A percentile compares a stretch with the other conserved stretches of the same genome.
Conservation (phyloP, 176 grass and related monocot species). For the Phoenix dactylifera region DNA sequence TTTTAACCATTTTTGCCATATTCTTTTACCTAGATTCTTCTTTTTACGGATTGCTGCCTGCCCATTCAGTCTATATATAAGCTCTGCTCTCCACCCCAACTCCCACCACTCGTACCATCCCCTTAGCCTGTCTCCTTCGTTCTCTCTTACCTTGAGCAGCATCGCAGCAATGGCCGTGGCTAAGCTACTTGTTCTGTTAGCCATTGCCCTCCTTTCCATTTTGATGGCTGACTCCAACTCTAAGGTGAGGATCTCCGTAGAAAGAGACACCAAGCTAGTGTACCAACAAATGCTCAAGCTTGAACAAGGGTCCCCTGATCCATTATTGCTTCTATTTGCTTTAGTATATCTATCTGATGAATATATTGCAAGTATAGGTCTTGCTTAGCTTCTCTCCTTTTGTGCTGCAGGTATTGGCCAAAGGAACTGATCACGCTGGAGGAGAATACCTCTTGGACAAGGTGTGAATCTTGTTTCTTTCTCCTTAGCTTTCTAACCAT, state of each 20-base stretch:
- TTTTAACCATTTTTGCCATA: too few relatives aligned
- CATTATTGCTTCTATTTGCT: too few relatives aligned
- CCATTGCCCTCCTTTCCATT: constrained; percentile 15
- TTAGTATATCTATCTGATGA: too few relatives aligned
- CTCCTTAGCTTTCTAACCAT: too few relatives aligned
- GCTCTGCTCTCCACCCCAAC: neutral
- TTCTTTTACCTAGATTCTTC: too few relatives aligned
- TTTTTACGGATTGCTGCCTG: neutral
- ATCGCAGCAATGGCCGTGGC: constrained; percentile 3
- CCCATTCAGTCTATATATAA: constrained; percentile 5
- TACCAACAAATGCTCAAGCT: too few relatives aligned
- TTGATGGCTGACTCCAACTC: constrained; percentile 6
- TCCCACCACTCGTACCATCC: neutral
- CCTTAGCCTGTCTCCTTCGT: neutral
- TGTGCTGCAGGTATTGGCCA: constrained; percentile 7
- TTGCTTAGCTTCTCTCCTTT: neutral
- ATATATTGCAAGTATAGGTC: too few relatives aligned
- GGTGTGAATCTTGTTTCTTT: too few relatives aligned
- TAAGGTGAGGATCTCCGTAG: neutral
- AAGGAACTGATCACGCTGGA: constrained; percentile 5
- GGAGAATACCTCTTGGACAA: neutral
- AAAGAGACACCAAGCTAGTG: neutral
- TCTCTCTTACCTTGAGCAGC: neutral
- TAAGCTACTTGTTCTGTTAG: constrained; percentile 1
- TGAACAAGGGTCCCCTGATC: too few relatives aligned